phyloP scores from a whole-genome alignment of 78 protist genomes.

The Dictyostelium discoideum region dicty_2.7 NC_007090.3:843001-843500 shows the following conservation, averaged over 20 bases:
- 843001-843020: not conserved
- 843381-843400: not conserved
- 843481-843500: constrained; percentile 41
- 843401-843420: not conserved
- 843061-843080: constrained; percentile 59
- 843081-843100: constrained; percentile 77
- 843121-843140: constrained; percentile 55
- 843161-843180: constrained; percentile 72
- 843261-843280: constrained; percentile 33
- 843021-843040: constrained; percentile 19
- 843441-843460: not conserved
- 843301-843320: constrained; percentile 43
- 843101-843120: constrained; percentile 10
- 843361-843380: not conserved
- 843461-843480: constrained; percentile 56
- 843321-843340: constrained; percentile 32
- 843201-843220: constrained; percentile 29
- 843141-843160: constrained; percentile 52
- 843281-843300: constrained; percentile 27
- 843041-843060: constrained; percentile 43
- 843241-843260: not conserved
- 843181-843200: constrained; percentile 18
- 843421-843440: not conserved
- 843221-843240: not conserved
- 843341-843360: not conserved